These are phyloP conservation scores for Tulasnella sp. DNA, from an alignment of 768 basidiomycete species.

Conservation along the genomic window DNA sequence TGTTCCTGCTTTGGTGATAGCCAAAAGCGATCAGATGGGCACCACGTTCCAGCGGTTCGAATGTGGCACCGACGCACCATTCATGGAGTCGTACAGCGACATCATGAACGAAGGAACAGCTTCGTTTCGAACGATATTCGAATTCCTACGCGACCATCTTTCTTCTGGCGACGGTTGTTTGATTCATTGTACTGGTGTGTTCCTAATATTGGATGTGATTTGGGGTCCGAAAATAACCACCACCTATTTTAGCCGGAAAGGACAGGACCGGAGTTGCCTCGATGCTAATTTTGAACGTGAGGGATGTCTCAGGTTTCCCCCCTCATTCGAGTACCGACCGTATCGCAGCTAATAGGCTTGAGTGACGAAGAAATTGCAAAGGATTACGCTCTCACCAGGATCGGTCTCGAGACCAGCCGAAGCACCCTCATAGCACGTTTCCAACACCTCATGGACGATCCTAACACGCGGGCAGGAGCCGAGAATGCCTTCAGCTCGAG, in stretches of 20 bases:
- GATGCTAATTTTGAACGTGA: slow-evolving; percentile 14
- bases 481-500: slow-evolving; percentile 63
- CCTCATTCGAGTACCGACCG: background rate
- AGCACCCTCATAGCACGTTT: slow-evolving; percentile 50
- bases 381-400: slow-evolving; percentile 69
- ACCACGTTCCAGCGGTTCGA: background rate
- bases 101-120: slow-evolving; percentile 65
- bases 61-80: slow-evolving; percentile 25
- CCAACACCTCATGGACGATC: slow-evolving; percentile 26
- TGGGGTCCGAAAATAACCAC: background rate
- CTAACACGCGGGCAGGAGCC: slow-evolving; percentile 62
- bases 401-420: slow-evolving; percentile 73
- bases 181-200: slow-evolving; percentile 65
- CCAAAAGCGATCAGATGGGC: background rate
- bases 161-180: slow-evolving; percentile 48
- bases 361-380: slow-evolving; percentile 53
- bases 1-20: slow-evolving; percentile 11
- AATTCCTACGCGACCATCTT: slow-evolving; percentile 60
- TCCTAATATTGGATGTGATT: too few relatives aligned
- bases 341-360: slow-evolving; percentile 59
- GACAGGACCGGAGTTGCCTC: slow-evolving; percentile 52
- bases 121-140: slow-evolving; percentile 62
- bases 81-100: slow-evolving; percentile 74
- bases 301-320: background rate
- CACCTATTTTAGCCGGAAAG: slow-evolving; percentile 56